A percentile compares a stretch with the other conserved stretches of the same genome.
Evolutionary conservation across 2,329 filamentous ascomycete species (phyloP).

Genomic region (Thermothelomyces thermophilus): DNA sequence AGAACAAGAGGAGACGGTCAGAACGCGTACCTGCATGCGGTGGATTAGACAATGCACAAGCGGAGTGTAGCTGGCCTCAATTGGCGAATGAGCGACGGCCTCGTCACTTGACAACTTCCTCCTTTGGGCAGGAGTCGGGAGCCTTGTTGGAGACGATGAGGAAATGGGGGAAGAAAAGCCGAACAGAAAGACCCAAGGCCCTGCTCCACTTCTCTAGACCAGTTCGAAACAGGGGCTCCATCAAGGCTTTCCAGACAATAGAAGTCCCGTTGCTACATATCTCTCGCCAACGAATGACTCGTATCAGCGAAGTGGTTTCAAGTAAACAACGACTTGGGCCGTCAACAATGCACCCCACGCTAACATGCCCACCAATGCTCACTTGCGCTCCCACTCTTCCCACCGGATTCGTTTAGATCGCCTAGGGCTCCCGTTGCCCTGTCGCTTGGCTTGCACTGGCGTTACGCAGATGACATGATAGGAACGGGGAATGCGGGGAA

Average conservation of each 20-base stretch:
- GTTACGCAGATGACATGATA: constrained; percentile 1
- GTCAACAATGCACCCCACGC: constrained; percentile 13
- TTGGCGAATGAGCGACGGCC: constrained; percentile 10
- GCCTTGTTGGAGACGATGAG: neutral
- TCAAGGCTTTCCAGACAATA: neutral
- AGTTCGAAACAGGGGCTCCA: neutral
- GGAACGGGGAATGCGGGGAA: constrained; percentile 13
- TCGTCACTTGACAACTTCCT: constrained; percentile 12
- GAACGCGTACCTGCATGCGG: constrained; percentile 13
- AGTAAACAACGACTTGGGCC: too few relatives aligned
- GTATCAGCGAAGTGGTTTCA: constrained; percentile 1
- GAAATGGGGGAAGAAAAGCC: neutral
- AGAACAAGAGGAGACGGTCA: constrained; percentile 11
- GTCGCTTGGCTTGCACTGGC: constrained; percentile 1
- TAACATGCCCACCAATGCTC: too few relatives aligned
- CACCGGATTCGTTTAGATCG: neutral
- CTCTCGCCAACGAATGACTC: constrained; percentile 5
- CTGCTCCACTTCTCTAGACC: neutral
- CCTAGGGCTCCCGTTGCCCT: neutral
- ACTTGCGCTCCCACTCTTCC: neutral
- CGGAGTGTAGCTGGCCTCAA: neutral
- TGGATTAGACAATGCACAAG: neutral
- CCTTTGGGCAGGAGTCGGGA: constrained; percentile 12
- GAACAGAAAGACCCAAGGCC: neutral
- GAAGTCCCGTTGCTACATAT: neutral